These are phyloP conservation scores for Linnemannia elongata DNA, from an alignment of 192 early-diverging fungal genomes.

Conservation along the genomic window DNA sequence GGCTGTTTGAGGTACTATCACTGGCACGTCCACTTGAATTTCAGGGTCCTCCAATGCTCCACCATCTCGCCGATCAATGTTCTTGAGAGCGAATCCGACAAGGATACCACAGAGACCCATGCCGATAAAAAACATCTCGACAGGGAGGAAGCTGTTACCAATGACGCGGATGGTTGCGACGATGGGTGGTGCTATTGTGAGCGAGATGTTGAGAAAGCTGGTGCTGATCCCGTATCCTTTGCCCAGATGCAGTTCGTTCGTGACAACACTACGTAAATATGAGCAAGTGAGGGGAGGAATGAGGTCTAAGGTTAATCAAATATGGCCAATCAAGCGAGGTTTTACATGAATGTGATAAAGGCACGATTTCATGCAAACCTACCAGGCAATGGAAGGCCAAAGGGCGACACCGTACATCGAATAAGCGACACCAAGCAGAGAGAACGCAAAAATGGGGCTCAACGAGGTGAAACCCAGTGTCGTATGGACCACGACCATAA, in stretches of 20 bases:
- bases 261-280: constrained; percentile 55
- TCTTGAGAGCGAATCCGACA: constrained; percentile 37
- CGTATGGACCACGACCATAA: constrained; percentile 62
- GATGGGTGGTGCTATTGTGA: constrained; percentile 70
- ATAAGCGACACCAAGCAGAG: constrained; percentile 67
- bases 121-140: constrained; percentile 56
- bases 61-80: constrained; percentile 32
- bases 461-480: constrained; percentile 63
- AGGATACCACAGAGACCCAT: constrained; percentile 42
- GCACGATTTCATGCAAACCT: constrained; percentile 1
- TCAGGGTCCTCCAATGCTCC: constrained; percentile 40
- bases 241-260: constrained; percentile 68
- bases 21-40: constrained; percentile 45
- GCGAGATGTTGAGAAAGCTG: constrained; percentile 70
- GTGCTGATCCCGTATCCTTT: constrained; percentile 76
- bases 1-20: constrained; percentile 31
- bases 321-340: neutral
- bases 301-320: neutral
- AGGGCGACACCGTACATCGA: constrained; percentile 70
- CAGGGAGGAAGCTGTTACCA: constrained; percentile 38
- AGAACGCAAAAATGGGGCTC: constrained; percentile 63
- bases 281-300: neutral
- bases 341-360: neutral
- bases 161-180: constrained; percentile 67
- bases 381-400: constrained; percentile 75